Base-by-base conservation (phyloP, 2,329 filamentous ascomycete genomes). In the Microsporum canis region DNA sequence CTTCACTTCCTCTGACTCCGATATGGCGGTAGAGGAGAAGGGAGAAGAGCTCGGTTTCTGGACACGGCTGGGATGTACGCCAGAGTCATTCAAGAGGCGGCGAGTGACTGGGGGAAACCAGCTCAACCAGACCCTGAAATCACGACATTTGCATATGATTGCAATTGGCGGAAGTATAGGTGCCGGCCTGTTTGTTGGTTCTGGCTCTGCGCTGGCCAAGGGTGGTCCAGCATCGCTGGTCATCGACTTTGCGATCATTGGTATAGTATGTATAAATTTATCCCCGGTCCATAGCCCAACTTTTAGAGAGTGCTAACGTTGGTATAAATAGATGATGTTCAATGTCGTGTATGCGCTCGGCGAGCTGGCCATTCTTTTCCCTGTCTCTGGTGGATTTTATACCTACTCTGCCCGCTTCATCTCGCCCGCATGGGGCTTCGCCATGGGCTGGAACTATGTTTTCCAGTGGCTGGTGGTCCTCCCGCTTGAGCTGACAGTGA, bases 381-480 rank as follows among this genome's bases (percentile, higher is more conserved):
- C 83, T 0, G 78, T 85, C 63, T 83, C 83, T 62, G 84, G 84
- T 51, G 82, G 81, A 63, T 85, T 86, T 71, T 84, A 80, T 69
- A 80, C 79, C 14, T 85, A 85, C 65, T 77, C 81, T 49, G 77
- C 80, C 56, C 80, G 82, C 59, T 86, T 86, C 65, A 74, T 85
- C 63, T 83, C 85, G 64, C 83, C 83, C 33, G 77, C 82, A 14
- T 81, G 79, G 75, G 75, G 74, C 1, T 77, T 77, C 58, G 74
- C 74, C 27, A 74, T 77, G 68, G 75, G 75, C 12, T 77, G 74
- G 75, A 73, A 76, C 61, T 94, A 95, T 70, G 88, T 88, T 3
- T 73, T 95, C 65, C 87, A 91, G 73, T 95, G 91, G 90, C 80
- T 94, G 1, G 82, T 88, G 45, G 84, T 91, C 0, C 73, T 95